Evolutionary conservation across 116 monocot species (phyloP).

Genomic region (Iris pallida): DNA sequence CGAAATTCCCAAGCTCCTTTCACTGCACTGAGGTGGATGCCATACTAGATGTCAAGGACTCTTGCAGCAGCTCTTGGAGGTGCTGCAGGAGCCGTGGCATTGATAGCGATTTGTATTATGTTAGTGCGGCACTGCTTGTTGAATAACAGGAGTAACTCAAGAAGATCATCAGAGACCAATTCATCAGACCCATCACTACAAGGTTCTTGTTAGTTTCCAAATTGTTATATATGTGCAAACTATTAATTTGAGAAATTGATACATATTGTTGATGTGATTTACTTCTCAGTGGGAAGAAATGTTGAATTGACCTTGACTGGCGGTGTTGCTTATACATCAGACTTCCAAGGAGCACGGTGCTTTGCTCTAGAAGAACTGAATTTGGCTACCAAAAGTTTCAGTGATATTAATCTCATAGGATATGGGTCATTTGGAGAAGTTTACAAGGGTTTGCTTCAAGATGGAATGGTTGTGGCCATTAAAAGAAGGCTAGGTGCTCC

Average conservation of each 20-base stretch:
- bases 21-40: slow-evolving; percentile 30
- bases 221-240: background rate
- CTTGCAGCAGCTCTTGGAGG: slow-evolving; percentile 76
- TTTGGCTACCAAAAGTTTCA: slow-evolving; percentile 77
- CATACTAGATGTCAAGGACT: slow-evolving; percentile 66
- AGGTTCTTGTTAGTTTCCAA: slow-evolving; percentile 28
- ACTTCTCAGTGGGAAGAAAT: slow-evolving; percentile 40
- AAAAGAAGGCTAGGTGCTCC: slow-evolving; percentile 62
- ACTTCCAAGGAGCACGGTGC: slow-evolving; percentile 39
- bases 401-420: slow-evolving; percentile 71
- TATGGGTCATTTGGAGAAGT: slow-evolving; percentile 82
- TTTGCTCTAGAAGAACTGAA: slow-evolving; percentile 71
- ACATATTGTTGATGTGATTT: background rate
- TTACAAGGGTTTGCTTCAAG: slow-evolving; percentile 90
- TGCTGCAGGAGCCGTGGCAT: slow-evolving; percentile 82
- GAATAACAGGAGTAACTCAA: slow-evolving; percentile 25
- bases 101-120: slow-evolving; percentile 43
- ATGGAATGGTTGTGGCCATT: slow-evolving; percentile 83
- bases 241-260: background rate
- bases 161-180: slow-evolving; percentile 58
- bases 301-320: slow-evolving; percentile 36
- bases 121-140: slow-evolving; percentile 28
- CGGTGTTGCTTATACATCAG: slow-evolving; percentile 26
- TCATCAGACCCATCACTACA: slow-evolving; percentile 70
- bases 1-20: slow-evolving; percentile 10